These are phyloP conservation scores for Neurospora tetrasperma DNA, from an alignment of 495 filamentous ascomycete genomes.

Conservation along the genomic window DNA sequence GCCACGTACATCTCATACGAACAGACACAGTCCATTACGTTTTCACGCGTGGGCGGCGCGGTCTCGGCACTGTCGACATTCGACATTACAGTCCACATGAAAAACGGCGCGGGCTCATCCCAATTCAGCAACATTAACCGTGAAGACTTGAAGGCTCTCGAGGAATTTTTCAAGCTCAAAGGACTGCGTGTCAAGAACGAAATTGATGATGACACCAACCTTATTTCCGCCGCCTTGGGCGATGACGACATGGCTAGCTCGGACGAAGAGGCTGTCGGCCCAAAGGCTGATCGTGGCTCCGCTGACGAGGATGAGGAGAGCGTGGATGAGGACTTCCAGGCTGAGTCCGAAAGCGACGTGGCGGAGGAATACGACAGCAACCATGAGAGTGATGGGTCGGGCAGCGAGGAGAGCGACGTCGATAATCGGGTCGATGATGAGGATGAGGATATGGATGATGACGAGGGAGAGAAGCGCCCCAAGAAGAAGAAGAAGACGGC, in stretches of 20 bases:
- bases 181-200: slow-evolving; percentile 94
- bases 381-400: slow-evolving; percentile 75
- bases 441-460: slow-evolving; percentile 23
- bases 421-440: slow-evolving; percentile 38
- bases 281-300: slow-evolving; percentile 68
- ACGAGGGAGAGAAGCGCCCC: slow-evolving; percentile 28
- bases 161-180: slow-evolving; percentile 93
- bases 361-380: slow-evolving; percentile 92
- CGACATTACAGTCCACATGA: slow-evolving; percentile 86
- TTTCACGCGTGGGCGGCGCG: slow-evolving; percentile 91
- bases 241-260: slow-evolving; percentile 65
- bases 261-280: slow-evolving; percentile 74
- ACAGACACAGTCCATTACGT: slow-evolving; percentile 76
- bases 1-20: slow-evolving; percentile 94
- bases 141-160: slow-evolving; percentile 90
- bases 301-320: slow-evolving; percentile 95
- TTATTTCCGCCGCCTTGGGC: slow-evolving; percentile 72
- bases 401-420: slow-evolving; percentile 44
- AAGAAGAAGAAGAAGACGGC: slow-evolving; percentile 42
- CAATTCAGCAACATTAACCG: slow-evolving; percentile 99
- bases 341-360: slow-evolving; percentile 83
- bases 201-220: slow-evolving; percentile 52
- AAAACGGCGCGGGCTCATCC: slow-evolving; percentile 62
- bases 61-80: slow-evolving; percentile 92
- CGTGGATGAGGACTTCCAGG: slow-evolving; percentile 91